Evolutionary conservation across 257 asterid species (phyloP), one percentile per base, ranked within the genome.

Genomic region (Ballota nigra): DNA sequence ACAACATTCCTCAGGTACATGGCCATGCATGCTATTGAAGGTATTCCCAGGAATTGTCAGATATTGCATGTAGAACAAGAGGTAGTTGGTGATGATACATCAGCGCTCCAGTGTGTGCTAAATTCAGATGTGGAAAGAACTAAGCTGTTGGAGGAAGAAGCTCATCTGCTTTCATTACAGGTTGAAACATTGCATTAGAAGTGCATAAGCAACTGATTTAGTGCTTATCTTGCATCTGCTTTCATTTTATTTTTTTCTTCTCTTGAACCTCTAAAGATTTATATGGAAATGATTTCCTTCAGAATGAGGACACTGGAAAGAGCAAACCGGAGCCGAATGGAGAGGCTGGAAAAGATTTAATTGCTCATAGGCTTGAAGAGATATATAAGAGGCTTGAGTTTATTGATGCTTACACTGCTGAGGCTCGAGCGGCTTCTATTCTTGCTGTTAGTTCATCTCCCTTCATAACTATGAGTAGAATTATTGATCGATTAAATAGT

Each of bases 11-110:
- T 94, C 66, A 85, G 99, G 83, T 78, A 89, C 84, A 91, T 94
- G 99, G 99, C 99, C 73, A 18, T 94, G 97, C 99, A 91, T 82
- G 91, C 97, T 73, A 91, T 94, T 76, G 95, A 94, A 16, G 99
- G 99, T 47, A 91, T 94, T 83, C 99, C 99, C 60, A 88, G 76
- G 80, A 94, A 91, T 75, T 94, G 97, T 79, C 98, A 91, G 85
- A 91, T 94, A 85, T 85, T 94, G 72, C 99, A 94, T 64, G 99
- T 91, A 52, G 99, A 94, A 82, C 99, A 94, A 85, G 99, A 94
- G 86, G 99, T 94, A 69, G 92, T 59, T 82, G 99, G 99, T 12
- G 98, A 94, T 80, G 75, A 84, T 79, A 88, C 83, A 75, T 45
- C 88, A 13, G 99, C 89, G 33, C 76, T 94, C 92, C 96, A 94